These are phyloP conservation scores for Fusarium agapanthi DNA, from an alignment of 2,329 filamentous ascomycete genomes.

Conservation along the genomic window DNA sequence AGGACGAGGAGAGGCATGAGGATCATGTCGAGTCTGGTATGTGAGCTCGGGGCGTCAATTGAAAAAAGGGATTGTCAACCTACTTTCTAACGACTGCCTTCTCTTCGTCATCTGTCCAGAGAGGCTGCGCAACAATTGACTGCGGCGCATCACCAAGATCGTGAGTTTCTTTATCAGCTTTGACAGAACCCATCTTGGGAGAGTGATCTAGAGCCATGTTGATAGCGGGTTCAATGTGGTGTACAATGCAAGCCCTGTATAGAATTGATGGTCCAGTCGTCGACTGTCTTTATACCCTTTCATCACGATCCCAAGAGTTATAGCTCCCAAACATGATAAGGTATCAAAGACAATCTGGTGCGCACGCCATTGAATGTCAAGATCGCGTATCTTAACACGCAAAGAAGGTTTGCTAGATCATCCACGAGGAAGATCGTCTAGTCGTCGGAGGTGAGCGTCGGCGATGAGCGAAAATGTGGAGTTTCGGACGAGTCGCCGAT, in stretches of 20 bases:
- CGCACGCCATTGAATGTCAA: slow-evolving; percentile 1
- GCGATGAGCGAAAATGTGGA: slow-evolving; percentile 32
- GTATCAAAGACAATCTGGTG: not conserved
- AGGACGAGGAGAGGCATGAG: slow-evolving; percentile 57
- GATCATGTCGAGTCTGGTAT: slow-evolving; percentile 43
- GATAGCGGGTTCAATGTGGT: not conserved
- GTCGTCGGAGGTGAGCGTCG: slow-evolving; percentile 32
- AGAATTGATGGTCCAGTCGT: too few relatives aligned
- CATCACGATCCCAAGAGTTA: not conserved
- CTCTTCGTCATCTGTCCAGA: slow-evolving; percentile 26
- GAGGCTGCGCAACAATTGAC: not conserved
- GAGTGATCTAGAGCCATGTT: not conserved
- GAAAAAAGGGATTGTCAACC: slow-evolving; percentile 8
- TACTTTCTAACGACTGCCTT: slow-evolving; percentile 18
- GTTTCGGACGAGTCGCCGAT: not conserved
- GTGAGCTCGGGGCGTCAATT: not conserved
- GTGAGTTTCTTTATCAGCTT: not conserved
- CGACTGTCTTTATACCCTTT: not conserved
- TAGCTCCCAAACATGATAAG: not conserved
- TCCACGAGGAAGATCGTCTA: not conserved
- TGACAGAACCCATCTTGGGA: not conserved
- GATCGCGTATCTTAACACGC: slow-evolving; percentile 2
- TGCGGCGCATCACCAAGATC: not conserved
- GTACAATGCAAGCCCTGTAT: not conserved
- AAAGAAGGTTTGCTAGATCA: not conserved